A percentile compares a stretch with the other conserved stretches of the same genome.
phyloP scores from a whole-genome alignment of 805 yeast genomes.

The Candida vartiovaarae region DNA sequence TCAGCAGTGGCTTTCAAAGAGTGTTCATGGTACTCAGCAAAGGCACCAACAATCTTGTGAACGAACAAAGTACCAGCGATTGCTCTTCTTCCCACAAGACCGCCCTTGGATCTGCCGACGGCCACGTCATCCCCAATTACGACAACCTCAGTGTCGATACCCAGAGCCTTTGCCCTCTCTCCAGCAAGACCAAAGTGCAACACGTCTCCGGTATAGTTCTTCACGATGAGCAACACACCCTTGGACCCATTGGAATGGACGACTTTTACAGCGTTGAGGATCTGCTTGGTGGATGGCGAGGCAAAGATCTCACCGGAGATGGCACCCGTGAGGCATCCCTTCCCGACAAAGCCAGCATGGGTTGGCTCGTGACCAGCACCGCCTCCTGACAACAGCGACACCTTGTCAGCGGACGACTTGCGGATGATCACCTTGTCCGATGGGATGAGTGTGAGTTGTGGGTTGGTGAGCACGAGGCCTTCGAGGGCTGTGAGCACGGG shows the following conservation, averaged over 20 bases:
- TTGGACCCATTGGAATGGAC: constrained; percentile 32
- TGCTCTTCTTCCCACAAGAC: constrained; percentile 91
- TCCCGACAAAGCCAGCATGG: constrained; percentile 88
- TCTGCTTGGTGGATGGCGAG: constrained; percentile 90
- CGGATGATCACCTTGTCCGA: constrained; percentile 33
- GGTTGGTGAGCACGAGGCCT: constrained; percentile 32
- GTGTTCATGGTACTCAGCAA: constrained; percentile 38
- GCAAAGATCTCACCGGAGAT: constrained; percentile 92
- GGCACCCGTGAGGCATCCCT: constrained; percentile 76
- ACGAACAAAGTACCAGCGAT: constrained; percentile 86
- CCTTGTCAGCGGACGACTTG: constrained; percentile 35
- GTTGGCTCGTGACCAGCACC: constrained; percentile 96
- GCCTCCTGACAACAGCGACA: constrained; percentile 81
- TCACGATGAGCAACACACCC: constrained; percentile 76
- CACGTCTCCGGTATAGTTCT: constrained; percentile 93
- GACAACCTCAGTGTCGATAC: constrained; percentile 63
- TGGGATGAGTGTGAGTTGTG: constrained; percentile 29
- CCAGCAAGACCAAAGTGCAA: constrained; percentile 89
- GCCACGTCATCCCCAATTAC: constrained; percentile 91
- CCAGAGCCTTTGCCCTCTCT: constrained; percentile 78
- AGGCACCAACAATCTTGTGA: constrained; percentile 82
- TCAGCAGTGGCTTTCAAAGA: constrained; percentile 45
- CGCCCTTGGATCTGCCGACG: constrained; percentile 85
- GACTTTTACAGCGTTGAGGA: constrained; percentile 52
- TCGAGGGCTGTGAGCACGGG: constrained; percentile 31